Percentiles rank a stretch among this genome's conserved stretches.
Conservation (phyloP, 306 rosid species). For the Cucurbita maxima region DNA sequence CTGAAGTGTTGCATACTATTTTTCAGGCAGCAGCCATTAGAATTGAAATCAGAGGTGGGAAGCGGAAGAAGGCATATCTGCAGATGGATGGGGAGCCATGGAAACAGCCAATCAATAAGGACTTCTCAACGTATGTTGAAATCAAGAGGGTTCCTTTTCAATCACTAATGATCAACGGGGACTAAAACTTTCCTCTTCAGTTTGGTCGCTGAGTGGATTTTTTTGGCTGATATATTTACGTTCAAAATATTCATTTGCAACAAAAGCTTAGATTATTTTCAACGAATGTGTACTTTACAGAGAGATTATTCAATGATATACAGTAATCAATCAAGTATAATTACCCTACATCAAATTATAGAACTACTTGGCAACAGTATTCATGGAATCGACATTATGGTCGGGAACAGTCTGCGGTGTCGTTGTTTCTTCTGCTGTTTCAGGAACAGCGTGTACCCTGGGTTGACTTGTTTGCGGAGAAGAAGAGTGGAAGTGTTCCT, state of each 20-base stretch:
- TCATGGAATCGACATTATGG: neutral
- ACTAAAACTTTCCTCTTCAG: neutral
- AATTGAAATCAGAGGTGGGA: conserved; percentile 81
- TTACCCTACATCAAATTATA: neutral
- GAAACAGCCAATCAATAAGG: conserved; percentile 71
- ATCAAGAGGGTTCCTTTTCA: conserved; percentile 79
- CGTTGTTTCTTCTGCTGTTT: no score
- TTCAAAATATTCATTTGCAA: neutral
- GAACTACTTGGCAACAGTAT: neutral
- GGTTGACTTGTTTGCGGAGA: neutral
- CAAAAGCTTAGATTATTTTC: neutral
- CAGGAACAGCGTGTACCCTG: neutral
- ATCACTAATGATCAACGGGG: conserved; percentile 54
- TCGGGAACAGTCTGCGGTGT: no score
- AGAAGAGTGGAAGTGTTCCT: neutral
- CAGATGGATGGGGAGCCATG: conserved; percentile 99
- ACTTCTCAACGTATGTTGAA: conserved; percentile 61
- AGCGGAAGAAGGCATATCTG: conserved; percentile 63
- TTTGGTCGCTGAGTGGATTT: neutral
- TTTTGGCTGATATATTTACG: neutral
- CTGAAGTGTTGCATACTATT: neutral
- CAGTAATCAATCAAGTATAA: no score
- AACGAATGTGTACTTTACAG: no score
- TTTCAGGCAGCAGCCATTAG: conserved; percentile 81
- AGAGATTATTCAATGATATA: no score